Percentiles rank a stretch among this genome's conserved stretches.
Conservation (phyloP, 345 rosid species). For the Citrus sp. region DNA sequence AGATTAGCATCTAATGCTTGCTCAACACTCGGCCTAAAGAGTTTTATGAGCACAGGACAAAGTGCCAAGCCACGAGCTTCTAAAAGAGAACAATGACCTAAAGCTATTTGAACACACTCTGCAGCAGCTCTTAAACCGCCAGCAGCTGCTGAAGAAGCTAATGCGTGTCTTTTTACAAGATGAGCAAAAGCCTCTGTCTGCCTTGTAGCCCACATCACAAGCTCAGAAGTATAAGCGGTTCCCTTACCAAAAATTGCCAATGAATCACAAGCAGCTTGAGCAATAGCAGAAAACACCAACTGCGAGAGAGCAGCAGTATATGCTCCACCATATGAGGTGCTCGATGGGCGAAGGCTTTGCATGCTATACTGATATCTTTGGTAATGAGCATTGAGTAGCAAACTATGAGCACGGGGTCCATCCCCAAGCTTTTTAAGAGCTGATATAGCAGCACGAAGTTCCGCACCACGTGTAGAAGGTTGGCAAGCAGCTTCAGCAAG, state of each 20-base stretch:
- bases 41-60: slow-evolving; percentile 82
- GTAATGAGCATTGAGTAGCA: slow-evolving; percentile 87
- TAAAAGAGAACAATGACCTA: slow-evolving; percentile 97
- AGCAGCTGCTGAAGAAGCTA: slow-evolving; percentile 98
- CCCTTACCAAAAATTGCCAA: slow-evolving; percentile 79
- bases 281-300: slow-evolving; percentile 91
- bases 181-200: slow-evolving; percentile 86
- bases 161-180: slow-evolving; percentile 95
- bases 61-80: slow-evolving; percentile 95
- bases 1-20: slow-evolving; percentile 95
- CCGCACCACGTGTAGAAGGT: slow-evolving; percentile 87
- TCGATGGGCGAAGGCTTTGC: slow-evolving; percentile 96
- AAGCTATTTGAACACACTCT: slow-evolving; percentile 98
- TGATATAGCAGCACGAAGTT: slow-evolving; percentile 88
- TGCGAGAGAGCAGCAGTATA: slow-evolving; percentile 99
- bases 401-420: slow-evolving; percentile 91
- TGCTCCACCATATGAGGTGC: slow-evolving; percentile 98
- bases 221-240: slow-evolving; percentile 90
- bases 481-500: slow-evolving; percentile 97
- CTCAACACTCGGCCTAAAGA: slow-evolving; percentile 94
- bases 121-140: slow-evolving; percentile 99
- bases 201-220: slow-evolving; percentile 97
- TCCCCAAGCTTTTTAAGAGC: slow-evolving; percentile 98
- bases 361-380: slow-evolving; percentile 84
- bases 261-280: slow-evolving; percentile 95